Evolutionary conservation across 2,329 filamentous ascomycete species (phyloP).

Genomic region (Camptophora hylomeconis): DNA sequence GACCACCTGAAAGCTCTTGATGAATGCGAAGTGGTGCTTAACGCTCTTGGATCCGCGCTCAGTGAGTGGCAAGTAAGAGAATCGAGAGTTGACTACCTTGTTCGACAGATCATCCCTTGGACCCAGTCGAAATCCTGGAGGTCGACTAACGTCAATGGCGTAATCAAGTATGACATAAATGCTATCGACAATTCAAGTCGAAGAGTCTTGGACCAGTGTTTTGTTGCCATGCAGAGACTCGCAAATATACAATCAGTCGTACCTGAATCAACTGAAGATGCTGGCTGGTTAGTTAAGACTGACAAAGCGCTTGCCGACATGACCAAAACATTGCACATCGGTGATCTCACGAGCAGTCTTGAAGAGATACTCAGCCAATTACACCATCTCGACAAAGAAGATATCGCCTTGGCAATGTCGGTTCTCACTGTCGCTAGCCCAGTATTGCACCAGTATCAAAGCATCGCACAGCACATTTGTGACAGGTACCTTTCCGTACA

Average conservation of each 20-base stretch:
- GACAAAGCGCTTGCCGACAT: slow-evolving; percentile 40
- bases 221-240: slow-evolving; percentile 67
- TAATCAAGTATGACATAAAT: slow-evolving; percentile 21
- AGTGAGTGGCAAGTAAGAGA: slow-evolving; percentile 31
- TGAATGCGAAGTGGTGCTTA: no score
- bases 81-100: slow-evolving; percentile 50
- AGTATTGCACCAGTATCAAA: slow-evolving; percentile 60
- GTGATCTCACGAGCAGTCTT: slow-evolving; percentile 39
- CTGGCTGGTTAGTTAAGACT: slow-evolving; percentile 49
- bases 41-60: no score
- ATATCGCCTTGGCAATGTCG: slow-evolving; percentile 31
- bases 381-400: slow-evolving; percentile 30
- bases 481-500: slow-evolving; percentile 52
- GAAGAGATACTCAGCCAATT: slow-evolving; percentile 33
- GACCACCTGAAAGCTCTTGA: no score
- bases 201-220: slow-evolving; percentile 56
- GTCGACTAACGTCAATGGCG: slow-evolving; percentile 7
- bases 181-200: slow-evolving; percentile 47
- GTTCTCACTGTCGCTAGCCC: slow-evolving; percentile 51
- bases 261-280: slow-evolving; percentile 47
- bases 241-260: slow-evolving; percentile 42
- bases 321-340: slow-evolving; percentile 46
- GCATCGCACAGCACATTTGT: slow-evolving; percentile 47
- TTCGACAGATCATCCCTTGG: slow-evolving; percentile 57
- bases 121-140: slow-evolving; percentile 25